Percentiles rank a stretch among this genome's conserved stretches.
Evolutionary conservation across 768 basidiomycete genomes (phyloP).

Genomic region (Leccinum broughii): DNA sequence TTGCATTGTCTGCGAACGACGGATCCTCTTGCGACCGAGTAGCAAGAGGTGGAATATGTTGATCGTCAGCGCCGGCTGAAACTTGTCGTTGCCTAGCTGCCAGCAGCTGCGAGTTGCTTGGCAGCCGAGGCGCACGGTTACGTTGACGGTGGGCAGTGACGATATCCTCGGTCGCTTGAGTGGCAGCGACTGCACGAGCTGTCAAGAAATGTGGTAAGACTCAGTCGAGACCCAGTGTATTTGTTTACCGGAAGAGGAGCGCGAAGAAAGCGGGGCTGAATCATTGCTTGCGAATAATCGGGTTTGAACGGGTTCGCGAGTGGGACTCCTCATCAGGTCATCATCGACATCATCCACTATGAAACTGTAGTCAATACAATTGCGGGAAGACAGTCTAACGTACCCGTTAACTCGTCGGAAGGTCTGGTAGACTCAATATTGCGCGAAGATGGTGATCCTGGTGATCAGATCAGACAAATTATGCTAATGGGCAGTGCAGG

Average conservation of each 20-base stretch:
- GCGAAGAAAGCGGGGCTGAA: background rate
- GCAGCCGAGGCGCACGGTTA: background rate
- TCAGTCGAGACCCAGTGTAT: background rate
- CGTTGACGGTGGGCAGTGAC: background rate
- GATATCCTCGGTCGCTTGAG: background rate
- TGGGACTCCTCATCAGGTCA: no score
- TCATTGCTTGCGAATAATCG: background rate
- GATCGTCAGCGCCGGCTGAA: background rate
- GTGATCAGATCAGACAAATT: no score
- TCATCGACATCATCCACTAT: background rate
- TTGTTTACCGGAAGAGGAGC: background rate
- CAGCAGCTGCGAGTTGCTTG: slow-evolving; percentile 2
- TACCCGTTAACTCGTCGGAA: background rate
- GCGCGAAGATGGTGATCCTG: no score
- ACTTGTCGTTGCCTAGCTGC: background rate
- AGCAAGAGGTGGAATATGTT: background rate
- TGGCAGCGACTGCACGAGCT: background rate
- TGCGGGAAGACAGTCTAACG: background rate
- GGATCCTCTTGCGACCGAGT: background rate
- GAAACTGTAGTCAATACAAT: background rate
- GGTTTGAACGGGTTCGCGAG: background rate
- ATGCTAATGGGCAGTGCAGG: no score
- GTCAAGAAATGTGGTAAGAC: background rate
- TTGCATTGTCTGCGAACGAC: background rate
- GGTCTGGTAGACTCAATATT: background rate